Conservation (phyloP, 805 yeast species). For the Ogataea paraovalis region DNA sequence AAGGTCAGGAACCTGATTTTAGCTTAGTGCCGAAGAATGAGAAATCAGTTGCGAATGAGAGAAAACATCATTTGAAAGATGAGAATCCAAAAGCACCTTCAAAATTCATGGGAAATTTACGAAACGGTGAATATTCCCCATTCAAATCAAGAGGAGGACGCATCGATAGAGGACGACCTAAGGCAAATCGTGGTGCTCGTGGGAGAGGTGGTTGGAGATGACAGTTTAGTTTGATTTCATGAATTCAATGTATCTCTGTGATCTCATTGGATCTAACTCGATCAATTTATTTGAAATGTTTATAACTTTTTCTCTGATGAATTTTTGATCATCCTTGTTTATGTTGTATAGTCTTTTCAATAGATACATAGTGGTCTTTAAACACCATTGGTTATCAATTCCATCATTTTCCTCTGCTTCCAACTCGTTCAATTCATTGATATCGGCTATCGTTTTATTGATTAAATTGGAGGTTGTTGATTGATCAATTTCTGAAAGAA, state of each 20-base stretch:
- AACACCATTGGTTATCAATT: constrained; percentile 68
- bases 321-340: constrained; percentile 9
- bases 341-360: constrained; percentile 32
- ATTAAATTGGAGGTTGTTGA: constrained; percentile 36
- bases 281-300: constrained; percentile 40
- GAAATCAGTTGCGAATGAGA: constrained; percentile 2
- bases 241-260: constrained; percentile 49
- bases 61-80: constrained; percentile 4
- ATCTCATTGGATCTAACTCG: constrained; percentile 61
- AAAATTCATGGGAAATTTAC: not conserved
- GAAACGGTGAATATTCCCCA: not conserved
- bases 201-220: constrained; percentile 6
- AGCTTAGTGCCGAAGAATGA: constrained; percentile 4
- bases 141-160: constrained; percentile 2
- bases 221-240: not conserved
- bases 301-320: constrained; percentile 26
- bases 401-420: constrained; percentile 64
- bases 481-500: constrained; percentile 32
- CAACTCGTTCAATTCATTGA: constrained; percentile 63
- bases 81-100: not conserved
- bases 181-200: not conserved
- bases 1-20: not conserved
- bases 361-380: constrained; percentile 51
- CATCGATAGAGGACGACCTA: not conserved
- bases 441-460: constrained; percentile 39